These are phyloP conservation scores for Chlorella sp. DNA, from an alignment of 139 green algal genomes.

Conservation along the genomic window DNA sequence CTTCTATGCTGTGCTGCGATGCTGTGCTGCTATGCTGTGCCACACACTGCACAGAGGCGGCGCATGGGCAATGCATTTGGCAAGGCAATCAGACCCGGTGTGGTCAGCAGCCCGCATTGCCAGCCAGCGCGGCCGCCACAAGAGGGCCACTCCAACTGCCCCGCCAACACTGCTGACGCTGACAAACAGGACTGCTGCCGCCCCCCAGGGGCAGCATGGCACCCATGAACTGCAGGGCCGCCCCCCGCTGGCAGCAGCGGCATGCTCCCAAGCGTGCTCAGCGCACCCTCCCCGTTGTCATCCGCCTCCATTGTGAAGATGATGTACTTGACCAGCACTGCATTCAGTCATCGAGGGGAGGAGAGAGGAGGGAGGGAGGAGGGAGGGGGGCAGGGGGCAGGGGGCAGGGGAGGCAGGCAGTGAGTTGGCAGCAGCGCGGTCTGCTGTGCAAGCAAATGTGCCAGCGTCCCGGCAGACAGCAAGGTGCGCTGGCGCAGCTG, in stretches of 20 bases:
- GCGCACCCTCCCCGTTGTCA: slow-evolving; percentile 77
- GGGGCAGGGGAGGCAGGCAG: neutral
- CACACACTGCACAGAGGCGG: too few species aligned
- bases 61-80: too few species aligned
- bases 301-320: slow-evolving; percentile 71
- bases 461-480: too few species aligned
- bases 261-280: neutral
- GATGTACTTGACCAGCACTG: slow-evolving; percentile 49
- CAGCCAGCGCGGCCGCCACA: too few species aligned
- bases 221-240: too few species aligned
- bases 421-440: neutral
- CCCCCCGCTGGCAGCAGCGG: too few species aligned
- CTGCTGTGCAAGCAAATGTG: too few species aligned
- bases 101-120: too few species aligned
- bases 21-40: too few species aligned
- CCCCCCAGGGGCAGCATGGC: too few species aligned
- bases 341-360: neutral
- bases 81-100: neutral
- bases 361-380: too few species aligned
- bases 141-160: neutral
- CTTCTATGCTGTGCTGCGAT: too few species aligned
- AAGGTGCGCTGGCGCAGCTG: neutral
- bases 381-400: neutral
- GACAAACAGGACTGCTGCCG: neutral
- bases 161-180: neutral